These are phyloP conservation scores for Aspergillus felis DNA, from an alignment of 2,329 filamentous ascomycete species.

Conservation along the genomic window DNA sequence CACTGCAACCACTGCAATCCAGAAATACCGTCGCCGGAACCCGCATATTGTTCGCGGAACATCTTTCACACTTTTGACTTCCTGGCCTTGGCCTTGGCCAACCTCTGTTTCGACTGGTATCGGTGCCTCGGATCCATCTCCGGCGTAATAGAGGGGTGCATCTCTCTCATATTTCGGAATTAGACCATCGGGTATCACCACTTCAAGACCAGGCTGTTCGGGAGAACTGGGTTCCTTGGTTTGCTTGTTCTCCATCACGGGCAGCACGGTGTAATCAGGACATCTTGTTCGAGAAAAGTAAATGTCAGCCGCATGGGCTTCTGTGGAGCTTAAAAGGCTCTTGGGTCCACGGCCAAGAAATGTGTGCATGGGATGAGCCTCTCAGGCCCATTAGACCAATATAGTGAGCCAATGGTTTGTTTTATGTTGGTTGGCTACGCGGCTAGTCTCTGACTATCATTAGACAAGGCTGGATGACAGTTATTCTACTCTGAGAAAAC, in stretches of 20 bases:
- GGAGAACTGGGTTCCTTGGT: not conserved
- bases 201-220: not conserved
- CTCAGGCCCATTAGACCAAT: not conserved
- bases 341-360: not conserved
- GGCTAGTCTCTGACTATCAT: not conserved
- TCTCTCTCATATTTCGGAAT: not conserved
- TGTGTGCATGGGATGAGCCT: not conserved
- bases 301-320: not conserved
- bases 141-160: not conserved
- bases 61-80: not conserved
- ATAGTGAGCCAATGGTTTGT: not conserved
- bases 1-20: not conserved
- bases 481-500: not conserved
- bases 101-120: not conserved
- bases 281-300: not conserved
- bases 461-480: not conserved
- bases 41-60: not conserved
- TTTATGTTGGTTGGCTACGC: not conserved
- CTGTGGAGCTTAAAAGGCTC: not conserved
- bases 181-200: not conserved
- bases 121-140: not conserved
- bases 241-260: not conserved
- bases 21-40: not conserved
- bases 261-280: not conserved
- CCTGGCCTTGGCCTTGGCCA: not conserved